phyloP scores from a whole-genome alignment of 148 eudicot species.

The Heliamphora exappendiculata region DNA sequence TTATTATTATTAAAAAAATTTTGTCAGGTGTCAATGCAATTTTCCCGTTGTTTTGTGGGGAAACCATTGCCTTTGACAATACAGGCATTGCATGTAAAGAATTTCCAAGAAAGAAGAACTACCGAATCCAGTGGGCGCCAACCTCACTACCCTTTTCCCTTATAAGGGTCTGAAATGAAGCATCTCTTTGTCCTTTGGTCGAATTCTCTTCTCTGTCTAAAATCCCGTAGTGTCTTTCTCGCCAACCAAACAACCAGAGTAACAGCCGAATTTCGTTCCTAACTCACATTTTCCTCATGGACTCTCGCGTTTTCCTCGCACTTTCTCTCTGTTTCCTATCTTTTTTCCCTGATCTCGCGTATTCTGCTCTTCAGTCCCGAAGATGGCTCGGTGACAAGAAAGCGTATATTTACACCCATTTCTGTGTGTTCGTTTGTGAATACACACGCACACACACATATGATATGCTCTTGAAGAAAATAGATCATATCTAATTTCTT shows the following conservation, averaged over 20 bases:
- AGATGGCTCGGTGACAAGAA: background rate
- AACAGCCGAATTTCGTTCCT: background rate
- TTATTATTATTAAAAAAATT: too few relatives aligned
- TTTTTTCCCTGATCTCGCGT: conserved; percentile 14
- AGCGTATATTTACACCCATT: background rate
- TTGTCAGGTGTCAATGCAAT: too few relatives aligned
- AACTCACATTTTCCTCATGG: conserved; percentile 11
- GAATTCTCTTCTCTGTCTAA: background rate
- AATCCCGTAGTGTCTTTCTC: conserved; percentile 4
- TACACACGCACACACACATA: background rate
- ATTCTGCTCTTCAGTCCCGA: conserved; percentile 10
- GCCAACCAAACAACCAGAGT: background rate
- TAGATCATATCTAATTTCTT: background rate
- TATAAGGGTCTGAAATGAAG: background rate
- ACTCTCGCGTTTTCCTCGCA: conserved; percentile 1
- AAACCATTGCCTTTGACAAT: background rate
- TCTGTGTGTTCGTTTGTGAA: background rate
- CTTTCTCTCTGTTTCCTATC: conserved; percentile 13
- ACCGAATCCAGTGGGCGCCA: conserved; percentile 7
- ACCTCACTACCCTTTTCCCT: background rate
- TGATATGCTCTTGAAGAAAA: background rate
- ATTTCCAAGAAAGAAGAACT: background rate
- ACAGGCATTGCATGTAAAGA: background rate
- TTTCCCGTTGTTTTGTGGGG: background rate
- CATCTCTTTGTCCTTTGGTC: background rate